These are phyloP conservation scores for Coemansia sp. DNA, from an alignment of 192 early-diverging fungal species.

Conservation along the genomic window DNA sequence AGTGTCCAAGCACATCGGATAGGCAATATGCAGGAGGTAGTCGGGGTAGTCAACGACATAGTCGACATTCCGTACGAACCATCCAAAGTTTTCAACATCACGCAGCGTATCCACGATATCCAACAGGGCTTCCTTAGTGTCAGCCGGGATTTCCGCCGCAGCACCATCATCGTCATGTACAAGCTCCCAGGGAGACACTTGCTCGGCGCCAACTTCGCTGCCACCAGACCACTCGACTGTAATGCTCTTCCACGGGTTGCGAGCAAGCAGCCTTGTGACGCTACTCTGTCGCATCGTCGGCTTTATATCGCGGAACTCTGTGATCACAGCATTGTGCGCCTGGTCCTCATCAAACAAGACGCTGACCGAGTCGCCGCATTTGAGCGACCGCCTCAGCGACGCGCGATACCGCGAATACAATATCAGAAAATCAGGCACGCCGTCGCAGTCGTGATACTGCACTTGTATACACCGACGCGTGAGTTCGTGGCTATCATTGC, in stretches of 20 bases:
- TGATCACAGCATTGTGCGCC: slow-evolving; percentile 59
- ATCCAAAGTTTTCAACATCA: slow-evolving; percentile 46
- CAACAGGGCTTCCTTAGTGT: slow-evolving; percentile 39
- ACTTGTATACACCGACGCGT: slow-evolving; percentile 49
- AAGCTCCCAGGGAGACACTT: slow-evolving; percentile 46
- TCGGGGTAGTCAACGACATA: slow-evolving; percentile 60
- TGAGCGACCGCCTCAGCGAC: slow-evolving; percentile 56
- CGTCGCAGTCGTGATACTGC: slow-evolving; percentile 73
- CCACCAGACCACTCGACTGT: slow-evolving; percentile 39
- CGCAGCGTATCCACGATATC: slow-evolving; percentile 52
- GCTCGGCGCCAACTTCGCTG: slow-evolving; percentile 22
- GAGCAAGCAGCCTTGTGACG: slow-evolving; percentile 56
- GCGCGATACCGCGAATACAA: slow-evolving; percentile 64
- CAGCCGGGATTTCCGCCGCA: slow-evolving; percentile 20
- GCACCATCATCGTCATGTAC: slow-evolving; percentile 25
- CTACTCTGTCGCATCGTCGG: slow-evolving; percentile 46
- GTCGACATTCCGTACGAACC: slow-evolving; percentile 68
- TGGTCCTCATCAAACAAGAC: slow-evolving; percentile 68
- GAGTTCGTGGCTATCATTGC: slow-evolving; percentile 23
- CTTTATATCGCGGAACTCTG: slow-evolving; percentile 49
- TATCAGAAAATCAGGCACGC: slow-evolving; percentile 70
- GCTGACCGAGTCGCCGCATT: slow-evolving; percentile 60
- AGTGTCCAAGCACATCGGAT: slow-evolving; percentile 70
- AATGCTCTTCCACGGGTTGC: slow-evolving; percentile 52
- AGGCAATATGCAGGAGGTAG: slow-evolving; percentile 66